Base-by-base conservation (phyloP, 306 rosid species). In the Cotoneaster glaucophyllus region DNA sequence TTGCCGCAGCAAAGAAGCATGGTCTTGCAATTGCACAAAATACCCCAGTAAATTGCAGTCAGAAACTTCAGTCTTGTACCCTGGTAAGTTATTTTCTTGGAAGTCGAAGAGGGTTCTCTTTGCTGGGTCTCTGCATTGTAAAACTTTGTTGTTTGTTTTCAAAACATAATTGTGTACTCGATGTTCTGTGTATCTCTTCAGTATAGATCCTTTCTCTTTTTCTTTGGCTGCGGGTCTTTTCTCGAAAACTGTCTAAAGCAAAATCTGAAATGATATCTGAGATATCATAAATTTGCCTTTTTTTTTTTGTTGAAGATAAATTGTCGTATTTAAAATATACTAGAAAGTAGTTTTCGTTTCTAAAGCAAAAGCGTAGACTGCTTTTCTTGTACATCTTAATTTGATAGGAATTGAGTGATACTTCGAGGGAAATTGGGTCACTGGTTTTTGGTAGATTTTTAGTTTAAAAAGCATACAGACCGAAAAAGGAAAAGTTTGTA, bases 1-100 rank as follows among this genome's bases (percentile, higher is more conserved):
- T 83, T 80, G 82, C 79, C 24, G 45, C 73, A 5, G 77, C 75
- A 4, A 79, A 67, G 77, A 76, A 58, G 67, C 71, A 52, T 34
- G 76, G 77, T 75, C 43, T 75, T 53, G 78, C 48, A 15, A 64
- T 71, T 44, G 6, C 14, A 58, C 76, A 50, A 5, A 37, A 8
- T 25, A 53, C 21, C 18, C n/a, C 56, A 29, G 32, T 44, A 61
- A 73, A 52, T 26, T 76, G 78, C 70, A 58, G 65, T 34, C 75
- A 34, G 77, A 74, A 67, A 76, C 64, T 61, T 77, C 76, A 67
- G 18, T 73, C 82, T 61, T 73, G 58, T 69, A 67, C 73, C 25
- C 6, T 26, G 75, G 82, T 82, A 69, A 50, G 76, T 77, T 71
- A 15, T 37, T 65, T 72, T 57, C 43, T 37, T 72, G n/a, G 56